Conservation (phyloP, 768 basidiomycete genomes). For the Lactarius psammicola region DNA sequence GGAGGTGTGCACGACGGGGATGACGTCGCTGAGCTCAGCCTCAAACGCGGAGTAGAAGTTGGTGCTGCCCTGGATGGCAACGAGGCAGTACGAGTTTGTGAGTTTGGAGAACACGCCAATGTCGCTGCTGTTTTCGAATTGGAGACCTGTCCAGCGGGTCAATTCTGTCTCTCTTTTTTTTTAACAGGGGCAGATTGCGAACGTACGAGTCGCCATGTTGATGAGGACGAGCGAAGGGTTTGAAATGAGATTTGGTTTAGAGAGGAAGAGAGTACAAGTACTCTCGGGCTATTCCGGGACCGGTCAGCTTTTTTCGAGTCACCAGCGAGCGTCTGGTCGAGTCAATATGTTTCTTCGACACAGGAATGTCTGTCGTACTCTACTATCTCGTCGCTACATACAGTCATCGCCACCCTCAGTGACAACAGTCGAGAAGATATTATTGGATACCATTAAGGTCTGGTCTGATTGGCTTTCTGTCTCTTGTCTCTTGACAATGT, state of each 20-base stretch:
- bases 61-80: slow-evolving; percentile 88
- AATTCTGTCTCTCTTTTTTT: neutral
- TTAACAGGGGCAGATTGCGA: slow-evolving; percentile 1
- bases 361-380: neutral
- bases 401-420: slow-evolving; percentile 8
- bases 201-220: slow-evolving; percentile 66
- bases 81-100: slow-evolving; percentile 97
- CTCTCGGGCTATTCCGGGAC: neutral
- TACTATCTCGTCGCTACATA: slow-evolving; percentile 7
- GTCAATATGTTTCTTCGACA: slow-evolving; percentile 17
- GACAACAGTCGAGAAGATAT: slow-evolving; percentile 55
- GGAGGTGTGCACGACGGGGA: slow-evolving; percentile 94
- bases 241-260: no score
- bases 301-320: neutral
- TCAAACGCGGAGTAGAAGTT: slow-evolving; percentile 99
- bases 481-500: neutral
- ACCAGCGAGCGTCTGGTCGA: slow-evolving; percentile 4
- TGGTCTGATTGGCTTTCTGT: neutral
- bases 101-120: slow-evolving; percentile 97
- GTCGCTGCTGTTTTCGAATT: slow-evolving; percentile 93
- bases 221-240: neutral
- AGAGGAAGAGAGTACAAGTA: neutral
- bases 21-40: slow-evolving; percentile 86
- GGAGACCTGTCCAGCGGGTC: slow-evolving; percentile 54
- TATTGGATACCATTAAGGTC: slow-evolving; percentile 73